Evolutionary conservation across 108 stramenopile species (phyloP).

Genomic region (Cylindrotheca fusiformis): DNA sequence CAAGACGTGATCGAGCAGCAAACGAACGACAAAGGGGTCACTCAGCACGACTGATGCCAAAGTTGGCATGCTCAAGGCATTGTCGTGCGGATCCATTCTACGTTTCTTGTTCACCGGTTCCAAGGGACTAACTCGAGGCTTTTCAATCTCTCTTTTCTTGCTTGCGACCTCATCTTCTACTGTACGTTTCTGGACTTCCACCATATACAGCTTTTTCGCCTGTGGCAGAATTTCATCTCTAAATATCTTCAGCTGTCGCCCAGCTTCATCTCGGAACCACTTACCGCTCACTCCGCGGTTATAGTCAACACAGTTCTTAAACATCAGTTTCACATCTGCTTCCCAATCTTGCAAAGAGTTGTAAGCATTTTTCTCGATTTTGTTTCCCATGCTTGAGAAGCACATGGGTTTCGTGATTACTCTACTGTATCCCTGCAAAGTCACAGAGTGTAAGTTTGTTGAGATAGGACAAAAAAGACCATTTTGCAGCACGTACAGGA

Average conservation of each 20-base stretch:
- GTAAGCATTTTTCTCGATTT: constrained; percentile 61
- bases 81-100: constrained; percentile 38
- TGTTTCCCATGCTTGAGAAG: constrained; percentile 72
- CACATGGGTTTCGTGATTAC: constrained; percentile 84
- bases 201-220: constrained; percentile 49
- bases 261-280: constrained; percentile 83
- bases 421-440: constrained; percentile 68
- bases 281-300: constrained; percentile 72
- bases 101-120: constrained; percentile 43
- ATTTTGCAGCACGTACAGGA: constrained; percentile 42
- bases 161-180: constrained; percentile 39
- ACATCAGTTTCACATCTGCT: constrained; percentile 81
- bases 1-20: constrained; percentile 64
- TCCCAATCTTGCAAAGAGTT: constrained; percentile 62
- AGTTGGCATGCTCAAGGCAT: constrained; percentile 70
- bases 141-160: constrained; percentile 46
- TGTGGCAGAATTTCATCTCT: constrained; percentile 67
- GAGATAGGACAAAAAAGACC: background rate
- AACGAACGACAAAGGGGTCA: constrained; percentile 83
- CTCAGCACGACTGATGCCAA: constrained; percentile 80
- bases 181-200: constrained; percentile 61
- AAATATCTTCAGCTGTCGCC: constrained; percentile 72
- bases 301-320: constrained; percentile 80
- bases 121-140: constrained; percentile 26
- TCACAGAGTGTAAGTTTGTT: no score